Conservation (phyloP, 768 basidiomycete genomes). For the Obba rivulosa region DNA sequence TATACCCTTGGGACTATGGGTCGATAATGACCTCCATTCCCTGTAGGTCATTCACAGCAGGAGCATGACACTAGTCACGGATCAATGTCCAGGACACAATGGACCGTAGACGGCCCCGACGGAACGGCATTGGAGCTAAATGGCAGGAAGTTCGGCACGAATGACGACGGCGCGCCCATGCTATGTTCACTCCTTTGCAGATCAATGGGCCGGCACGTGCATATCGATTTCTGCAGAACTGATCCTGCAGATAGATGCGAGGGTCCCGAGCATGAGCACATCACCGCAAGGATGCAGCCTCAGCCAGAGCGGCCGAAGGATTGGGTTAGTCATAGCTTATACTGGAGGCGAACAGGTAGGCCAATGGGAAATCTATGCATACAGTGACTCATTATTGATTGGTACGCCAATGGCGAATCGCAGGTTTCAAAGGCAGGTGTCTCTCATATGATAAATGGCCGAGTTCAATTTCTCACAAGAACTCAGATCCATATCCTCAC, state of each 20-base stretch:
- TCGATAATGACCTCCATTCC: too few relatives aligned
- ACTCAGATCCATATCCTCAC: conserved; percentile 51
- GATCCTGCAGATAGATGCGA: conserved; percentile 32
- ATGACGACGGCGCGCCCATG: conserved; percentile 58
- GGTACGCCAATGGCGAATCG: background rate
- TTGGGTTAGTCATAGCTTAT: conserved; percentile 45
- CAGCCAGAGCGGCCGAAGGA: conserved; percentile 46
- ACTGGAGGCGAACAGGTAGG: conserved; percentile 56
- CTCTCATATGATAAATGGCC: background rate
- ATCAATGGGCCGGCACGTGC: conserved; percentile 50
- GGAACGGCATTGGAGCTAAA: conserved; percentile 46
- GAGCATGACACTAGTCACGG: conserved; percentile 63
- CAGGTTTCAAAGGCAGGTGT: conserved; percentile 48
- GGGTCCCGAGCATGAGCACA: conserved; percentile 42
- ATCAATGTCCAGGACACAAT: conserved; percentile 53
- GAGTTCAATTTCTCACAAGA: background rate
- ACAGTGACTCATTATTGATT: background rate
- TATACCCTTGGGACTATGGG: too few relatives aligned
- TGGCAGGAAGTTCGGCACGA: conserved; percentile 47
- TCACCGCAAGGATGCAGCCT: conserved; percentile 37
- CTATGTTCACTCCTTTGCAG: conserved; percentile 55
- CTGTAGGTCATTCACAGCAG: conserved; percentile 49
- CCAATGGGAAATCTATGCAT: background rate
- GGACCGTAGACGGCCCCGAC: conserved; percentile 51
- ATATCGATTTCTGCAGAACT: conserved; percentile 52